Evolutionary conservation across 441 rosid species (phyloP).

Genomic region (Erysimum cheiri): DNA sequence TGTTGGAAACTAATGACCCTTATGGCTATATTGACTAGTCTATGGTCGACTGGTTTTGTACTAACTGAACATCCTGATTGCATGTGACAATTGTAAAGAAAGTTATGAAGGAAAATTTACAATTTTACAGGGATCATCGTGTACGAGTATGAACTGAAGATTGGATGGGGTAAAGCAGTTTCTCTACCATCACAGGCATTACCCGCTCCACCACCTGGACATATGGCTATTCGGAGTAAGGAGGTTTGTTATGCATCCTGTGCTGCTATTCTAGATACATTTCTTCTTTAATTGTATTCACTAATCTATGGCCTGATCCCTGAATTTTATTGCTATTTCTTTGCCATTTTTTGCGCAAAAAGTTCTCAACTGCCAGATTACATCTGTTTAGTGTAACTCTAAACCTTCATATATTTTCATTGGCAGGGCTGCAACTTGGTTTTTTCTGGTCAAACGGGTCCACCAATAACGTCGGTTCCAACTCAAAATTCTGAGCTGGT

Average conservation of each 20-base stretch:
- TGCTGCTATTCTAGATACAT: conserved; percentile 29
- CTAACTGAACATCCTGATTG: conserved; percentile 21
- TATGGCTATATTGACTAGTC: conserved; percentile 31
- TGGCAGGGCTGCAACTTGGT: conserved; percentile 90
- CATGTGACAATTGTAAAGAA: conserved; percentile 30
- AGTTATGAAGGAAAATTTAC: conserved; percentile 1
- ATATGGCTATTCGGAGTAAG: conserved; percentile 99
- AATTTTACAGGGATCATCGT: conserved; percentile 82
- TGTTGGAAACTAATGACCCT: conserved; percentile 12
- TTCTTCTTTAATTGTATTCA: conserved; percentile 14
- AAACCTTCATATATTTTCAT: conserved; percentile 38
- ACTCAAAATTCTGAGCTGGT: conserved; percentile 93
- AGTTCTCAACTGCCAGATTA: not conserved
- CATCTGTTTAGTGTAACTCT: conserved; percentile 35
- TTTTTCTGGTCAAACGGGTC: conserved; percentile 97
- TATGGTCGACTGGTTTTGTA: conserved; percentile 13
- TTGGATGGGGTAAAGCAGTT: conserved; percentile 99
- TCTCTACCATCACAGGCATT: conserved; percentile 99
- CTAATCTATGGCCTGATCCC: conserved; percentile 14
- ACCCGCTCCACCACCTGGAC: conserved; percentile 99
- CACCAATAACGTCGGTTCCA: conserved; percentile 85
- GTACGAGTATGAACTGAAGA: conserved; percentile 94
- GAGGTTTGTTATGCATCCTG: conserved; percentile 68
- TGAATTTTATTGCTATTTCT: conserved; percentile 18
- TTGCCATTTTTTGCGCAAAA: conserved; percentile 16